These are phyloP conservation scores for Nannochloropsis gaditana DNA, from an alignment of 108 stramenopile genomes.

Conservation along the genomic window DNA sequence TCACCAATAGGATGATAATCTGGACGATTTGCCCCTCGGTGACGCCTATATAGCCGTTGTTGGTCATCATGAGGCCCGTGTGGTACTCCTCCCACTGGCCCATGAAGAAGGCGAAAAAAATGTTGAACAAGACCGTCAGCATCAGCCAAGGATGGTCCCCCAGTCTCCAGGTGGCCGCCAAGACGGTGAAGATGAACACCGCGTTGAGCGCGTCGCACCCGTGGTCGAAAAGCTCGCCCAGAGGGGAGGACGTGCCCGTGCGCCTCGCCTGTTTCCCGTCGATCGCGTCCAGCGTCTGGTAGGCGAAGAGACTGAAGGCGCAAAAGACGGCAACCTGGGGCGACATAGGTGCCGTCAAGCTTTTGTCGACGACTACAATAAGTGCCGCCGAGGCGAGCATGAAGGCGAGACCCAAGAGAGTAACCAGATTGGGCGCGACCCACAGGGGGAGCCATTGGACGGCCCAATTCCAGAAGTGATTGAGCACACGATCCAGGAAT, in stretches of 20 bases:
- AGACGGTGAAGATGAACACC: conserved; percentile 50
- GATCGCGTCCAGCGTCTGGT: conserved; percentile 81
- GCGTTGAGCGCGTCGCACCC: conserved; percentile 86
- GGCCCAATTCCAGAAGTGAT: conserved; percentile 70
- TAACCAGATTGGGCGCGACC: conserved; percentile 84
- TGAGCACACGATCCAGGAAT: conserved; percentile 50
- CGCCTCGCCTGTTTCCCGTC: conserved; percentile 95
- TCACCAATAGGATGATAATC: conserved; percentile 30
- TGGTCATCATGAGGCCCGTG: conserved; percentile 59
- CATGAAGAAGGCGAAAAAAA: conserved; percentile 77
- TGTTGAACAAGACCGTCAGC: conserved; percentile 59
- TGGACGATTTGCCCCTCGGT: conserved; percentile 43
- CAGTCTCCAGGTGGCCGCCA: background rate
- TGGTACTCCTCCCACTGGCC: conserved; percentile 96
- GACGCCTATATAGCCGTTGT: conserved; percentile 39
- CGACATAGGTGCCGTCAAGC: conserved; percentile 56
- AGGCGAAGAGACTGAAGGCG: conserved; percentile 40
- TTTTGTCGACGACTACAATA: conserved; percentile 57
- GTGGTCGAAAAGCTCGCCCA: conserved; percentile 97
- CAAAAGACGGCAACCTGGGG: conserved; percentile 50
- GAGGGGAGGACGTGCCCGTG: conserved; percentile 73
- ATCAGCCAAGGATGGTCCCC: conserved; percentile 31
- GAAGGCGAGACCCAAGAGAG: conserved; percentile 65
- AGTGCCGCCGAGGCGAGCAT: conserved; percentile 59
- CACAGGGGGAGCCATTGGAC: conserved; percentile 71